These are phyloP conservation scores for Komagataella phaffii DNA, from an alignment of 805 yeast species.

Conservation along the genomic window DNA sequence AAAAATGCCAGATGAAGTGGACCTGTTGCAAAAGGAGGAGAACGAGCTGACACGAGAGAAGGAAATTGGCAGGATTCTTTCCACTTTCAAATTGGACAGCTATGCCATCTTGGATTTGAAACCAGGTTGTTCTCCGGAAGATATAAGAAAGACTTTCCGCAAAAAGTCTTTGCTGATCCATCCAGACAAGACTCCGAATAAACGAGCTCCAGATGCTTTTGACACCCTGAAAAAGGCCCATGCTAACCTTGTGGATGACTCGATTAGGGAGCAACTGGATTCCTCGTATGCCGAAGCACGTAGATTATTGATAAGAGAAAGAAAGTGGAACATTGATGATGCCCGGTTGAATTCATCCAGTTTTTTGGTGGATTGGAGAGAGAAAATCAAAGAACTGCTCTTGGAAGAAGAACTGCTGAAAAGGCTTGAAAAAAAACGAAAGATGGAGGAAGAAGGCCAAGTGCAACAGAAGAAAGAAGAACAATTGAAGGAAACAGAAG, in stretches of 20 bases:
- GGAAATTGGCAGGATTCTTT: constrained; percentile 43
- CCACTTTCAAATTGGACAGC: constrained; percentile 33
- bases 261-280: constrained; percentile 26
- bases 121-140: constrained; percentile 24
- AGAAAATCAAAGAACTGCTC: constrained; percentile 25
- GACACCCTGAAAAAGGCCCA: constrained; percentile 45
- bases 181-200: constrained; percentile 49
- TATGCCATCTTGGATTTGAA: constrained; percentile 37
- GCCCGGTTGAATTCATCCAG: constrained; percentile 18
- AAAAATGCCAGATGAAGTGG: constrained; percentile 1
- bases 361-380: constrained; percentile 26
- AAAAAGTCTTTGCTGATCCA: constrained; percentile 52
- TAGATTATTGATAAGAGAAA: constrained; percentile 19
- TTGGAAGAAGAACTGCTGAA: constrained; percentile 31
- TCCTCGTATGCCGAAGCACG: constrained; percentile 30
- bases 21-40: constrained; percentile 1
- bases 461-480: constrained; percentile 19
- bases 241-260: constrained; percentile 21
- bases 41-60: constrained; percentile 17
- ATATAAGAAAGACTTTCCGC: constrained; percentile 35
- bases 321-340: constrained; percentile 23
- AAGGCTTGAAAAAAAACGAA: constrained; percentile 26
- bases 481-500: constrained; percentile 15
- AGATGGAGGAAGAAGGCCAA: constrained; percentile 25
- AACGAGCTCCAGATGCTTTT: constrained; percentile 52